A percentile compares a stretch with the other conserved stretches of the same genome.
phyloP scores from a whole-genome alignment of 2,329 filamentous ascomycete species.

The Phyllosticta citriasiana region DNA sequence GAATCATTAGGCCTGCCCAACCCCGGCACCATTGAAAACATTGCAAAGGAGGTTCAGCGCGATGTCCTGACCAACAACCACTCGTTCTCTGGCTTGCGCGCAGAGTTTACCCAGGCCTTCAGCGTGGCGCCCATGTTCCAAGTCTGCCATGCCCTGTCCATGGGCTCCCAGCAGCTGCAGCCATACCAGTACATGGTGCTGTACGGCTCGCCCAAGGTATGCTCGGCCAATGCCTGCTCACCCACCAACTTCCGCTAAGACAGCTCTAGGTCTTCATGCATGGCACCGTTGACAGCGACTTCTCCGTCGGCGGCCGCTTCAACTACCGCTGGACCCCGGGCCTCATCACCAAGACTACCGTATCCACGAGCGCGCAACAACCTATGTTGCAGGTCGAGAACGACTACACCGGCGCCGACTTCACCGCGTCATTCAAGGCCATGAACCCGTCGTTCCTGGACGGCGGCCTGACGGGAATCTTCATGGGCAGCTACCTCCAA shows the following conservation, averaged over 20 bases:
- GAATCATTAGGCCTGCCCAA: slow-evolving; percentile 81
- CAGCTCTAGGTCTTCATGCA: slow-evolving; percentile 74
- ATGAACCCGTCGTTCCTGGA: slow-evolving; percentile 93
- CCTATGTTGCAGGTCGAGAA: slow-evolving; percentile 91
- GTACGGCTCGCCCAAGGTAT: slow-evolving; percentile 85
- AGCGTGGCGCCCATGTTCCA: slow-evolving; percentile 91
- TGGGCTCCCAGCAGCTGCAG: slow-evolving; percentile 80
- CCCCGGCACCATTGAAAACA: slow-evolving; percentile 82
- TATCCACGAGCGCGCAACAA: slow-evolving; percentile 59
- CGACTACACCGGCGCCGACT: slow-evolving; percentile 89
- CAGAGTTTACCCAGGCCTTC: slow-evolving; percentile 94
- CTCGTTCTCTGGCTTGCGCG: slow-evolving; percentile 92
- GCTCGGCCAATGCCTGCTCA: slow-evolving; percentile 20
- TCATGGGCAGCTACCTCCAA: slow-evolving; percentile 92
- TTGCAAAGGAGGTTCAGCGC: slow-evolving; percentile 85
- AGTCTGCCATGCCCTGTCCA: slow-evolving; percentile 91
- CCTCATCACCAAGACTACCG: slow-evolving; percentile 66
- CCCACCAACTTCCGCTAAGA: slow-evolving; percentile 14
- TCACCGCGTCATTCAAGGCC: slow-evolving; percentile 84
- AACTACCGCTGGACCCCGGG: slow-evolving; percentile 82
- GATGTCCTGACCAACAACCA: slow-evolving; percentile 94
- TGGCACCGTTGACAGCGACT: slow-evolving; percentile 89
- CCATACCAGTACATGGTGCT: slow-evolving; percentile 93
- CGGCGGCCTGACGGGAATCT: slow-evolving; percentile 87
- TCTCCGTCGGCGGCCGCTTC: slow-evolving; percentile 75